Evolutionary conservation across 2,329 filamentous ascomycete species (phyloP).

Genomic region (Pleomassaria siparia): DNA sequence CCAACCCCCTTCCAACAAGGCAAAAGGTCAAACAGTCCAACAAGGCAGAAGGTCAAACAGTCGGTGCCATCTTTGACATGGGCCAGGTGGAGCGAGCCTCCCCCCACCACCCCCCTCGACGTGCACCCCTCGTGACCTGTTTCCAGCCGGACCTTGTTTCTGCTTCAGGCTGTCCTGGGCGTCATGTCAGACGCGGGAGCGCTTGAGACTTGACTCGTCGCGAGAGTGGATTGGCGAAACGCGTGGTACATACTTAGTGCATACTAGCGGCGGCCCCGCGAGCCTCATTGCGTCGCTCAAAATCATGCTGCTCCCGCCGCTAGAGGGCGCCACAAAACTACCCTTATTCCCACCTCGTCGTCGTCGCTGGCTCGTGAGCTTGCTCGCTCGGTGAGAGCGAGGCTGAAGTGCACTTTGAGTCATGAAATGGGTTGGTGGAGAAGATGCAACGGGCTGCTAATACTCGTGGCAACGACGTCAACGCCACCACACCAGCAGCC

Average conservation of each 20-base stretch:
- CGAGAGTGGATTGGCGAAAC: not conserved
- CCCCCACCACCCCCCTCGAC: no score
- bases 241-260: no score
- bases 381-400: not conserved
- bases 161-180: not conserved
- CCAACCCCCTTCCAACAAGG: not conserved
- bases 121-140: not conserved
- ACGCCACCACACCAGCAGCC: constrained; percentile 7
- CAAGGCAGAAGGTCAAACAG: constrained; percentile 1
- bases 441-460: no score
- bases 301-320: constrained; percentile 4
- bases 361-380: not conserved
- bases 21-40: not conserved
- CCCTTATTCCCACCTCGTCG: constrained; percentile 2
- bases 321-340: constrained; percentile 6
- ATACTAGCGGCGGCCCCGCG: no score
- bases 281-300: not conserved
- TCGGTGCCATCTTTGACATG: not conserved
- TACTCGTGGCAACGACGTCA: no score
- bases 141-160: not conserved
- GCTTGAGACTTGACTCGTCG: constrained; percentile 8
- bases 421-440: not conserved
- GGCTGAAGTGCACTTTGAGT: constrained; percentile 4
- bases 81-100: not conserved
- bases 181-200: constrained; percentile 5